Conservation (phyloP, 805 yeast species). For the Ogataea kodamae region DNA sequence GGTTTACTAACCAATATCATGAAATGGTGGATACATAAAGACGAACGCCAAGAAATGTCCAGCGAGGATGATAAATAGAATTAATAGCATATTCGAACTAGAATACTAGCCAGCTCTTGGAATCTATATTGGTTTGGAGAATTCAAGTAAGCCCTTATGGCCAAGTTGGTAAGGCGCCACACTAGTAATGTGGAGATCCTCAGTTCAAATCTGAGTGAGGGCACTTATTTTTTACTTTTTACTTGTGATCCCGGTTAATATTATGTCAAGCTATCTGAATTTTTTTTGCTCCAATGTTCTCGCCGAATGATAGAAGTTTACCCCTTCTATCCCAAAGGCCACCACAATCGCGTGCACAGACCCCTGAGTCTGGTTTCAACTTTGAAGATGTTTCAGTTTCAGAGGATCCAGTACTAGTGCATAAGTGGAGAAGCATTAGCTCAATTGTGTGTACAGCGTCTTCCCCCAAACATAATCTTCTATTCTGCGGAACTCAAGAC, state of each 20-base stretch:
- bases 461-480: constrained; percentile 50
- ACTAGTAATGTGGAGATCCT: constrained; percentile 36
- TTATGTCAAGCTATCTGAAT: too few species aligned
- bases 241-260: too few species aligned
- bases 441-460: constrained; percentile 72
- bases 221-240: constrained; percentile 18
- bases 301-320: constrained; percentile 12
- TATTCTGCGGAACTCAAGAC: constrained; percentile 91
- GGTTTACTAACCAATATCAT: constrained; percentile 64
- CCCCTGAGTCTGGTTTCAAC: constrained; percentile 7
- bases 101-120: too few species aligned
- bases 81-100: neutral
- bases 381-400: neutral
- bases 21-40: constrained; percentile 61
- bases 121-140: neutral
- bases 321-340: constrained; percentile 14
- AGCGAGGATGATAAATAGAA: constrained; percentile 1
- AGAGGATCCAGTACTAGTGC: constrained; percentile 32
- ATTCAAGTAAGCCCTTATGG: constrained; percentile 27
- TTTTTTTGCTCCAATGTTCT: constrained; percentile 2
- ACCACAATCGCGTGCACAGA: constrained; percentile 6
- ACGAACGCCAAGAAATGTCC: constrained; percentile 18
- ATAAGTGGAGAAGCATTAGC: constrained; percentile 71
- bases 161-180: constrained; percentile 37
- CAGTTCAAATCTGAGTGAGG: constrained; percentile 35